Base-by-base conservation (phyloP, 177 flowering plant species). In the Vitis hybrid region DNA sequence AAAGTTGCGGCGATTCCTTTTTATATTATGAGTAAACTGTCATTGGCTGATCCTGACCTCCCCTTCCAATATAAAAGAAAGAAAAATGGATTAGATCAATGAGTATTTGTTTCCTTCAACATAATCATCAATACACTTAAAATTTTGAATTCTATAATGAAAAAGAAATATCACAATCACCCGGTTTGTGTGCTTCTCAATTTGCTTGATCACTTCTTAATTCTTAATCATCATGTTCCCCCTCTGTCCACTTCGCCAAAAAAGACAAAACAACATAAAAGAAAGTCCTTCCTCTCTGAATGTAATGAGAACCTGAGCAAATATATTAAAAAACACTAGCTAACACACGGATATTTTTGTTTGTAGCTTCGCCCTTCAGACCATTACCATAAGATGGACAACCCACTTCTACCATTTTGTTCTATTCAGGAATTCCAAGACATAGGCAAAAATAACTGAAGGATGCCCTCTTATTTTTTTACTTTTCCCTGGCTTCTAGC, bases 11-110 rank as follows among this genome's bases (percentile, higher is more conserved):
- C 6, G 52, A 1, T 10, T 49, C 8, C 49, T 50, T 60, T 69
- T 60, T 30, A 27, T 51, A 52, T 61, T 50, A 4, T 52, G 54
- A 52, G 65, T 69, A 50, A 52, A 51, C 60, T 21, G 62, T 32
- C 59, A 61, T 52, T 69, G 65, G 72, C 30, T 52, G 60, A 69
- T 52, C 2, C 11, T 50, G 5, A 18, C 32, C 50, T 57, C 9
- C 0, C 27, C 24, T 16, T 57, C 27, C 30, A 40, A 56, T n/a
- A n/a, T 67, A 56, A n/a, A 67, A 16, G 30, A 13, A 11, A 40
- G 3, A 21, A 40, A 16, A 56, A 56, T 16, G 60, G 60, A 21
- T 7, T 8, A 21, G 60, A 18, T 18, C 27, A 21, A 21, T 3
- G 21, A 60, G 48, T 30, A 60, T 60, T 60, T 27, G 48, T 30